These are phyloP conservation scores for Podila minutissima DNA, from an alignment of 192 early-diverging fungal species.

Conservation along the genomic window DNA sequence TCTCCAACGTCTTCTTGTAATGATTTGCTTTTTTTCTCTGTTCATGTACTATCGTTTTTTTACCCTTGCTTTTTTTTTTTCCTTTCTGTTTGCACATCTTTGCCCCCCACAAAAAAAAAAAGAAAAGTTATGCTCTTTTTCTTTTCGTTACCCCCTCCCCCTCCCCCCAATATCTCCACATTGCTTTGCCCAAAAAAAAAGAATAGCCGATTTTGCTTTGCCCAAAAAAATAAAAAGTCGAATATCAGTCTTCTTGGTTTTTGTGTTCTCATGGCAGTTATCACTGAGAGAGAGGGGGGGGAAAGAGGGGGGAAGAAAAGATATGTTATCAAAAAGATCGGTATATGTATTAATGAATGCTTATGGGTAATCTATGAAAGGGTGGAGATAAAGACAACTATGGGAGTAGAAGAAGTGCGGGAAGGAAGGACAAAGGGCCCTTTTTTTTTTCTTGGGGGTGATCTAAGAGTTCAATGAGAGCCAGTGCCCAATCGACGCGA, in stretches of 20 bases:
- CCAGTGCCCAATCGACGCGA: conserved; percentile 36
- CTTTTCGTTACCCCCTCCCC: background rate
- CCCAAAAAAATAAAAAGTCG: conserved; percentile 17
- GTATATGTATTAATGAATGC: too few species aligned
- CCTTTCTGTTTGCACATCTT: conserved; percentile 7
- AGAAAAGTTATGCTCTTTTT: too few species aligned
- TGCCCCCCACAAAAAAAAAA: conserved; percentile 12
- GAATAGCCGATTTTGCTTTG: background rate
- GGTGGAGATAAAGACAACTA: background rate
- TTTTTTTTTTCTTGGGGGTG: background rate
- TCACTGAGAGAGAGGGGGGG: too few species aligned
- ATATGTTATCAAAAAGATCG: too few species aligned
- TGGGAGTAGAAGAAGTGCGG: background rate
- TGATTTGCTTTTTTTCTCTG: background rate
- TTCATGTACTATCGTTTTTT: background rate
- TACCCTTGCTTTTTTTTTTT: background rate
- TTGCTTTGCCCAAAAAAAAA: conserved; percentile 9
- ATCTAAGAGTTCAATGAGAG: conserved; percentile 12
- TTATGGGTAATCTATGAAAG: background rate
- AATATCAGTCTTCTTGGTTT: conserved; percentile 3
- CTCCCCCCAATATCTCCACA: too few species aligned
- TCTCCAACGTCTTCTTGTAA: conserved; percentile 4
- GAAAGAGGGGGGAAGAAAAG: too few species aligned
- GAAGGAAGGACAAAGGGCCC: background rate
- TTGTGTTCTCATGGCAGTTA: too few species aligned